Conservation (phyloP, 1,284 basidiomycete species). For the Tylopilus sp. region DNA sequence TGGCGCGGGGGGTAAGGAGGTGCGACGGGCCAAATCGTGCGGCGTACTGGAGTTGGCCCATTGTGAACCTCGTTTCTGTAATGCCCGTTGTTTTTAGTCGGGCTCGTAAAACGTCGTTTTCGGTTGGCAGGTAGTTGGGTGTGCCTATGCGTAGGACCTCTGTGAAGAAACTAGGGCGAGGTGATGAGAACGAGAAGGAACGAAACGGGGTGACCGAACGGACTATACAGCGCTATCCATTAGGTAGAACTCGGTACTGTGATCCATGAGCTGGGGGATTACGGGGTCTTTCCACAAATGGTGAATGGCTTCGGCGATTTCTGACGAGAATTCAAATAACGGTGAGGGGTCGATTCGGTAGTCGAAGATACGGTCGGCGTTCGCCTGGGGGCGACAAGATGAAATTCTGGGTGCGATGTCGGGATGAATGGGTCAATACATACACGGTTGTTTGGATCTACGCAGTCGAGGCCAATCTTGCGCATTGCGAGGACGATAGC, state of each 20-base stretch:
- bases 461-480: slow-evolving; percentile 83
- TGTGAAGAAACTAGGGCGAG: slow-evolving; percentile 70
- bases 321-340: slow-evolving; percentile 48
- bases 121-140: slow-evolving; percentile 79
- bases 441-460: slow-evolving; percentile 69
- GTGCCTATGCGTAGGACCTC: slow-evolving; percentile 79
- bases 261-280: slow-evolving; percentile 82
- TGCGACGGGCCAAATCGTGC: slow-evolving; percentile 45
- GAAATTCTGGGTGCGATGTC: not conserved
- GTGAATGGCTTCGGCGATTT: slow-evolving; percentile 74
- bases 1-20: not conserved
- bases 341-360: slow-evolving; percentile 44
- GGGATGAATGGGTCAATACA: not conserved
- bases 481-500: slow-evolving; percentile 86
- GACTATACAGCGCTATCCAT: slow-evolving; percentile 95
- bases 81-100: slow-evolving; percentile 92
- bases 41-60: slow-evolving; percentile 68
- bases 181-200: slow-evolving; percentile 1
- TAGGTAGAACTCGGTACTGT: slow-evolving; percentile 85
- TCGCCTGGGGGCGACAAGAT: slow-evolving; percentile 34
- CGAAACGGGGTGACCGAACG: slow-evolving; percentile 32
- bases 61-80: slow-evolving; percentile 78
- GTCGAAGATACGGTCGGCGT: slow-evolving; percentile 60
- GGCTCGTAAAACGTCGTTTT: slow-evolving; percentile 85
- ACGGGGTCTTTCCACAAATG: slow-evolving; percentile 89